A percentile compares a stretch with the other conserved stretches of the same genome.
Conservation (phyloP, 129 eudicot species). For the Pulicaria dysenterica region DNA sequence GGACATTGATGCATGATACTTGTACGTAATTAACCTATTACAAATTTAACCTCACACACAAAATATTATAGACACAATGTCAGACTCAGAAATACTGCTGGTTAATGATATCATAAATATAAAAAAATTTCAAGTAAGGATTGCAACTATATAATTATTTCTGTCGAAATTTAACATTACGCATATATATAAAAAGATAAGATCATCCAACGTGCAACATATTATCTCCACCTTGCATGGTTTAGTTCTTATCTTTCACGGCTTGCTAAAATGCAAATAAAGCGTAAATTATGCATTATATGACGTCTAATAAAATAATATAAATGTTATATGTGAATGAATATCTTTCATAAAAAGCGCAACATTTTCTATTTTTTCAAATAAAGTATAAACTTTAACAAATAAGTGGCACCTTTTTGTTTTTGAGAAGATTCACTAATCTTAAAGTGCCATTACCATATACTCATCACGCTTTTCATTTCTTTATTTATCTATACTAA, state of each 20-base stretch:
- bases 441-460: not conserved
- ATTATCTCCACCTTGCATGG: not conserved
- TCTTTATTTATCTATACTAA: not conserved
- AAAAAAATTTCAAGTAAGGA: too few relatives aligned
- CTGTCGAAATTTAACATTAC: not conserved
- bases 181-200: too few relatives aligned
- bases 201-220: too few relatives aligned
- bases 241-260: not conserved
- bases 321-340: not conserved
- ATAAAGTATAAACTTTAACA: not conserved
- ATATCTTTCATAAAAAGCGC: not conserved
- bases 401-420: not conserved
- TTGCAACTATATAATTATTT: not conserved
- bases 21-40: too few relatives aligned
- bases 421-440: not conserved
- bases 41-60: too few relatives aligned
- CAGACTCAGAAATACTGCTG: too few relatives aligned
- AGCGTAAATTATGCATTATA: not conserved
- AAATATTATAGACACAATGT: too few relatives aligned
- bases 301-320: not conserved
- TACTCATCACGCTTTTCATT: not conserved
- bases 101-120: too few relatives aligned
- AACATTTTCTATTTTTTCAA: not conserved
- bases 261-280: not conserved
- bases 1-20: too few relatives aligned